Evolutionary conservation across 208 protist genomes (phyloP).

Genomic region (Acanthamoeba culbertsoni): DNA sequence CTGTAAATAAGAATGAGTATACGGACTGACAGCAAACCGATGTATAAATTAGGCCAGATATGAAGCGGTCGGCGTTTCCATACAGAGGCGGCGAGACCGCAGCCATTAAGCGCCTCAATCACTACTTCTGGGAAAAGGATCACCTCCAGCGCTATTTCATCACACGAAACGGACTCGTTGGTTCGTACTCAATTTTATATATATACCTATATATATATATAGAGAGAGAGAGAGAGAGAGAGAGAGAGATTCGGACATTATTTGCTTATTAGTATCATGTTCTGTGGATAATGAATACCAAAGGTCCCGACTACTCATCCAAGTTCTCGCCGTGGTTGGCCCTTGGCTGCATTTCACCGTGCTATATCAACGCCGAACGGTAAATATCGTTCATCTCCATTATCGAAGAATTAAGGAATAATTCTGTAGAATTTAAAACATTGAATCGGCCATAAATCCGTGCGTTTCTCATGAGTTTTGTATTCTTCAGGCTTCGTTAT

Average conservation of each 20-base stretch:
- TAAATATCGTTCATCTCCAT: not conserved
- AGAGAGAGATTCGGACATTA: not conserved
- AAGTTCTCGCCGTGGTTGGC: constrained; percentile 78
- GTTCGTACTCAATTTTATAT: not conserved
- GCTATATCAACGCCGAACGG: constrained; percentile 60
- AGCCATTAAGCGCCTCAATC: not conserved
- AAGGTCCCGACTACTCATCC: constrained; percentile 72
- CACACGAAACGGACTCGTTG: not conserved
- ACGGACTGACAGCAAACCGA: not conserved
- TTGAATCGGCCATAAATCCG: not conserved
- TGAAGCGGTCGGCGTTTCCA: not conserved
- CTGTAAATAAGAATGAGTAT: too few species aligned
- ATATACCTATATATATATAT: not conserved
- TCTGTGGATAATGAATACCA: constrained; percentile 26
- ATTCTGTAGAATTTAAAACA: not conserved
- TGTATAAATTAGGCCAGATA: not conserved
- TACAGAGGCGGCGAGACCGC: constrained; percentile 39
- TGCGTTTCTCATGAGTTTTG: not conserved
- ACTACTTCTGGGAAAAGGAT: constrained; percentile 45
- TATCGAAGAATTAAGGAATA: not conserved
- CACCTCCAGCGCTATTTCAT: constrained; percentile 50
- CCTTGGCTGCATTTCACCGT: constrained; percentile 64
- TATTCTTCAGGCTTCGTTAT: constrained; percentile 37
- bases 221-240: not conserved
- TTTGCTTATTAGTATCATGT: not conserved